Percentiles rank a stretch among this genome's conserved stretches.
phyloP scores from a whole-genome alignment of 2,329 filamentous ascomycete genomes.

The Phaeophleospora eucalypticola region DNA sequence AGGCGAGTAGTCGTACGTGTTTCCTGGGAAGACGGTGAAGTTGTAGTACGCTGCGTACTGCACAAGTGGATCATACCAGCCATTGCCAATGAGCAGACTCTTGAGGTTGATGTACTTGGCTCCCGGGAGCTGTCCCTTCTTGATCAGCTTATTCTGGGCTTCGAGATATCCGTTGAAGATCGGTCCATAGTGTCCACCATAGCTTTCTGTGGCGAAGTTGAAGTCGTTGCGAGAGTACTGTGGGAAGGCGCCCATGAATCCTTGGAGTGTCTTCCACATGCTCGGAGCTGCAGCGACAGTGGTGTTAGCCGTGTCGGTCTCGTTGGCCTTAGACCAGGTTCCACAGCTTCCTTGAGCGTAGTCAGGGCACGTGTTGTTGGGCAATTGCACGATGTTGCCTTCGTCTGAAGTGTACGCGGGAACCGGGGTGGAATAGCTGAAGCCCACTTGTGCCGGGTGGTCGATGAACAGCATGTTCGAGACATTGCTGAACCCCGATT shows the following conservation, averaged over 20 bases:
- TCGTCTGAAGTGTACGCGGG: slow-evolving; percentile 37
- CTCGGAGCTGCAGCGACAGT: slow-evolving; percentile 53
- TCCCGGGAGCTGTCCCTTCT: slow-evolving; percentile 33
- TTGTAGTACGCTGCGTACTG: slow-evolving; percentile 58
- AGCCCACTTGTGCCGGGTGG: slow-evolving; percentile 58
- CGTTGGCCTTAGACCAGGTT: slow-evolving; percentile 53
- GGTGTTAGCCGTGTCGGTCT: slow-evolving; percentile 50
- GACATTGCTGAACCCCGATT: slow-evolving; percentile 46
- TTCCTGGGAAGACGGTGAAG: slow-evolving; percentile 53
- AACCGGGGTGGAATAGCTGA: slow-evolving; percentile 50
- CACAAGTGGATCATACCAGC: slow-evolving; percentile 55
- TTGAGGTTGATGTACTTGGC: slow-evolving; percentile 33
- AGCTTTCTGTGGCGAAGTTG: slow-evolving; percentile 31
- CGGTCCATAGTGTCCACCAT: slow-evolving; percentile 31
- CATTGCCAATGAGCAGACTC: slow-evolving; percentile 43
- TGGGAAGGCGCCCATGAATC: slow-evolving; percentile 59
- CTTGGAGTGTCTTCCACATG: slow-evolving; percentile 59
- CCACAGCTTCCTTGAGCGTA: slow-evolving; percentile 41
- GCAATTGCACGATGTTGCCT: slow-evolving; percentile 36
- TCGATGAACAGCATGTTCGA: slow-evolving; percentile 69
- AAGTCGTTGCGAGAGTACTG: slow-evolving; percentile 27
- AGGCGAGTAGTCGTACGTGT: slow-evolving; percentile 54
- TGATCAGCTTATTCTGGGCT: slow-evolving; percentile 35
- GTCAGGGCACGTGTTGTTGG: slow-evolving; percentile 22
- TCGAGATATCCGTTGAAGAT: slow-evolving; percentile 31